Percentiles rank a stretch among this genome's conserved stretches.
Evolutionary conservation across 1,284 basidiomycete genomes (phyloP).

Genomic region (Puccinia horiana): DNA sequence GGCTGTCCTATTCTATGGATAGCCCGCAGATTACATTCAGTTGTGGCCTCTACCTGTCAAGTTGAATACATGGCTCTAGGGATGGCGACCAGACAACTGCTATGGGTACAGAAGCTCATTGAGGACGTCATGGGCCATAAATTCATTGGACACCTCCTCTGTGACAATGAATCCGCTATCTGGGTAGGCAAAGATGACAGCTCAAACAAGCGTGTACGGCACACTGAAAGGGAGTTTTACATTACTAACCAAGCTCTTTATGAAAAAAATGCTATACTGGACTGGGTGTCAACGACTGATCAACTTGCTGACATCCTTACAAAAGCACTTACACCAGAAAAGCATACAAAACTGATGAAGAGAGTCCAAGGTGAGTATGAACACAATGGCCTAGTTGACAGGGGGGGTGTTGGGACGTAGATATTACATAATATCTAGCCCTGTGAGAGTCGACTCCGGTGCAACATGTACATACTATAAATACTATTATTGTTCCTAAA

Average conservation of each 20-base stretch:
- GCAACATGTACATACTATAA: too few relatives aligned
- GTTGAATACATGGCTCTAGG: slow-evolving; percentile 27
- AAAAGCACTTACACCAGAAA: neutral
- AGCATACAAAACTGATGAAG: neutral
- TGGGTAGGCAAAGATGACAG: neutral
- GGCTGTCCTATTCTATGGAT: neutral
- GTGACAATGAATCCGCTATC: neutral
- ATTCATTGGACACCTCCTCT: neutral
- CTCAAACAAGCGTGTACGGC: neutral
- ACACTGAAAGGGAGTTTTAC: slow-evolving; percentile 5
- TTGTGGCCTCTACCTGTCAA: slow-evolving; percentile 13
- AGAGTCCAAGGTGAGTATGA: neutral
- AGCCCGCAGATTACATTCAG: neutral
- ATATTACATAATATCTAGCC: too few relatives aligned
- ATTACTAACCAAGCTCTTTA: neutral
- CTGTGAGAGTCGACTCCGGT: too few relatives aligned
- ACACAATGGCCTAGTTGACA: too few relatives aligned
- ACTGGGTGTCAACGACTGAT: neutral
- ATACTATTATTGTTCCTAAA: too few relatives aligned
- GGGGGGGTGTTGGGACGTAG: too few relatives aligned
- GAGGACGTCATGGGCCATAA: too few relatives aligned
- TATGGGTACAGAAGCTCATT: too few relatives aligned
- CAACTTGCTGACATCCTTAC: slow-evolving; percentile 17
- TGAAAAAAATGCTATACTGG: neutral
- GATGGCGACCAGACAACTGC: neutral